Evolutionary conservation across 306 rosid genomes (phyloP).

Genomic region (Cucurbita ficifolia): DNA sequence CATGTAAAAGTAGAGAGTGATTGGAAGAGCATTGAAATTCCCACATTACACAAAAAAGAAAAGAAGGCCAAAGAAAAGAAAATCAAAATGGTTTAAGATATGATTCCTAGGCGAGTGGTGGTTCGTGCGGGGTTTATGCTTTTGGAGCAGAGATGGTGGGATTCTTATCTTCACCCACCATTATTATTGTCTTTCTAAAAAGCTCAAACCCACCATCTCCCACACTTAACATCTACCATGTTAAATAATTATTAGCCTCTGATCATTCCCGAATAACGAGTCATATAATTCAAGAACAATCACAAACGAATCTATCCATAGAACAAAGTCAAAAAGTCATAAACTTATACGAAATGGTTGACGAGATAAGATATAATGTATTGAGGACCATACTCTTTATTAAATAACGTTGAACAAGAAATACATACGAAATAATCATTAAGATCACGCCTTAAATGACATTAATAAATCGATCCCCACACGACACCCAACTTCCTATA

Average conservation of each 20-base stretch:
- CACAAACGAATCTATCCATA: not conserved
- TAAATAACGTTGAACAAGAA: too few species aligned
- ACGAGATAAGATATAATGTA: too few species aligned
- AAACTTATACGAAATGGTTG: too few species aligned
- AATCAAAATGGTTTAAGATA: not conserved
- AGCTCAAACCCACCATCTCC: not conserved
- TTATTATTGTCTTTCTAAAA: not conserved
- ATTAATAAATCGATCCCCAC: not conserved
- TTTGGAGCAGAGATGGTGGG: not conserved
- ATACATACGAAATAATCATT: not conserved
- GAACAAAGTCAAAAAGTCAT: too few species aligned
- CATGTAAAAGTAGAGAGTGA: not conserved
- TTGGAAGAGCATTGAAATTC: not conserved
- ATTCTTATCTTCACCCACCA: constrained; percentile 1
- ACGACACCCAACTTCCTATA: not conserved
- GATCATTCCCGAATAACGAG: not conserved
- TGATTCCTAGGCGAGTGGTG: constrained; percentile 3
- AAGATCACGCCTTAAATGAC: not conserved
- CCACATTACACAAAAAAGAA: not conserved
- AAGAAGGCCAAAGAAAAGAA: not conserved
- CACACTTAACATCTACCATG: not conserved
- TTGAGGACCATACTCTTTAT: not conserved
- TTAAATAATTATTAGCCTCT: not conserved
- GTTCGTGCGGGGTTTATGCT: not conserved
- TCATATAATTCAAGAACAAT: not conserved